These are phyloP conservation scores for Erodium moschatum DNA, from an alignment of 441 rosid genomes.

Conservation along the genomic window DNA sequence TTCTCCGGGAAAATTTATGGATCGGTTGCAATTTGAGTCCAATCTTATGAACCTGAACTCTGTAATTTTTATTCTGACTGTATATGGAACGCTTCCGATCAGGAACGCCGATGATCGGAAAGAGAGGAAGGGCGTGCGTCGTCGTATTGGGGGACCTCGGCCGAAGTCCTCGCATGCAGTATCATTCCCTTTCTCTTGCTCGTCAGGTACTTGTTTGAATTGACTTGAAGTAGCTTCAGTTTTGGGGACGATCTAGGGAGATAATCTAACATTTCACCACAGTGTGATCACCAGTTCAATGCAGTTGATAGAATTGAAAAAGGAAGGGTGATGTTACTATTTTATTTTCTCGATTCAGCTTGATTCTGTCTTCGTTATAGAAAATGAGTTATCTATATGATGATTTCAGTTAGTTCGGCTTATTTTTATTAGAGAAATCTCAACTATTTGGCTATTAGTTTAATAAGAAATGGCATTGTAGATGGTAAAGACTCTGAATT, in stretches of 20 bases:
- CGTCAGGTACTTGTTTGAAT: slow-evolving; percentile 39
- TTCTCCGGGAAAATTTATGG: not conserved
- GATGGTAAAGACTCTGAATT: not conserved
- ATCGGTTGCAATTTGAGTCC: not conserved
- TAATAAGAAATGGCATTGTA: no score
- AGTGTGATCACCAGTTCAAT: not conserved
- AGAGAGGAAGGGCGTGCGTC: slow-evolving; percentile 75
- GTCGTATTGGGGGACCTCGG: slow-evolving; percentile 92
- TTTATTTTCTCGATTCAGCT: slow-evolving; percentile 41
- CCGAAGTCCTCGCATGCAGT: slow-evolving; percentile 98
- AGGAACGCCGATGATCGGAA: slow-evolving; percentile 29
- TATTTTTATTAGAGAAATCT: not conserved
- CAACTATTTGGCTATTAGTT: not conserved
- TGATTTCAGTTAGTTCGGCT: no score
- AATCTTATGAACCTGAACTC: not conserved
- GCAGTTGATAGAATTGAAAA: not conserved
- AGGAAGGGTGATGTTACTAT: no score
- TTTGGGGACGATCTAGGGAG: slow-evolving; percentile 20
- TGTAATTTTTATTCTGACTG: not conserved
- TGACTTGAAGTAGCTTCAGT: not conserved
- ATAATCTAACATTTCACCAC: not conserved
- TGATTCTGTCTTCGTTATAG: not conserved
- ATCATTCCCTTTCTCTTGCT: slow-evolving; percentile 83
- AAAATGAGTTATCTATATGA: no score
- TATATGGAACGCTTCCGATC: not conserved